Percentiles rank a stretch among this genome's conserved stretches.
Evolutionary conservation across 495 filamentous ascomycete species (phyloP).

Genomic region (Gamarada debralockiae): DNA sequence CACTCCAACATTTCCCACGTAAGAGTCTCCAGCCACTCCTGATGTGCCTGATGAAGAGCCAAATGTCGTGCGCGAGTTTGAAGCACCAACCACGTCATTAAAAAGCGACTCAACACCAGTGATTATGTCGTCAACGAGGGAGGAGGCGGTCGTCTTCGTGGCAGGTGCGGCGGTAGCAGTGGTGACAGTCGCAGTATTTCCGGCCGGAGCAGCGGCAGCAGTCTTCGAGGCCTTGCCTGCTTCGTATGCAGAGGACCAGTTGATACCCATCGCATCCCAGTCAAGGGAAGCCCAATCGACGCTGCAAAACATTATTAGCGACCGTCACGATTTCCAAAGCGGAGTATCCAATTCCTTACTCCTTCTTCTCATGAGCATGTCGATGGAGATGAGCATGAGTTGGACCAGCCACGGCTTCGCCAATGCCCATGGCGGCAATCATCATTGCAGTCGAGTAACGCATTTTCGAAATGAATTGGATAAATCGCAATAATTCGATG

Average conservation of each 20-base stretch:
- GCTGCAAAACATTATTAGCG: conserved; percentile 6
- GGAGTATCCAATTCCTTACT: conserved; percentile 7
- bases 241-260: conserved; percentile 23
- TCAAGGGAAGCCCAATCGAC: conserved; percentile 19
- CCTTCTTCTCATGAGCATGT: conserved; percentile 22
- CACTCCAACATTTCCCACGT: conserved; percentile 42
- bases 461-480: conserved; percentile 14
- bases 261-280: conserved; percentile 23
- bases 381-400: conserved; percentile 21
- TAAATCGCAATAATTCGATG: background rate
- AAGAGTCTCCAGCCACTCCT: conserved; percentile 31
- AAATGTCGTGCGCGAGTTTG: conserved; percentile 11
- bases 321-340: background rate
- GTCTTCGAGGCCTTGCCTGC: no score
- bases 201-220: background rate
- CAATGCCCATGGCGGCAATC: conserved; percentile 21
- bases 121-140: background rate
- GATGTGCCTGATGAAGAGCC: conserved; percentile 7
- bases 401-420: conserved; percentile 25
- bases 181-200: background rate
- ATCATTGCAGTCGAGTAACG: conserved; percentile 20
- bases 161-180: background rate
- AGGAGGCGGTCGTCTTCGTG: background rate
- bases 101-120: conserved; percentile 1
- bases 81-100: conserved; percentile 8